These are phyloP conservation scores for Blepharisma japonicum DNA, from an alignment of 73 alveolate genomes.

Conservation along the genomic window DNA sequence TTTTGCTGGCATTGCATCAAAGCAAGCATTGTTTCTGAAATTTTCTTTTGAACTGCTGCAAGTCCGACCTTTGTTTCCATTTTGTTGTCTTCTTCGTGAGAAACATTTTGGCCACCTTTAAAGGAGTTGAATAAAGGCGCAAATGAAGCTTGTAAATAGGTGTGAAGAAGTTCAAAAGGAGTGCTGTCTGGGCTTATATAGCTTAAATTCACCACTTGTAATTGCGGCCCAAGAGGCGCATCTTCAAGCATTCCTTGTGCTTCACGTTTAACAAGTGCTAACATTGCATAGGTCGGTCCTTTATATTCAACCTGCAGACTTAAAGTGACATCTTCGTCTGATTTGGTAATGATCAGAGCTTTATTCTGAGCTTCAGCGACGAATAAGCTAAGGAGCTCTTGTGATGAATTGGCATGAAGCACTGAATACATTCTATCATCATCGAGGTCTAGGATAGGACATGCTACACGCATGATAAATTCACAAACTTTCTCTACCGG, in stretches of 20 bases:
- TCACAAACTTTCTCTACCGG: not conserved
- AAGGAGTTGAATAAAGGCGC: slow-evolving; percentile 58
- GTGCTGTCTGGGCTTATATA: slow-evolving; percentile 53
- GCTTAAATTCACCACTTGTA: slow-evolving; percentile 57
- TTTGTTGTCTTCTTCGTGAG: slow-evolving; percentile 38
- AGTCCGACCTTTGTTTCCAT: slow-evolving; percentile 40
- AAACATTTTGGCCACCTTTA: slow-evolving; percentile 34
- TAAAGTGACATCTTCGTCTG: not conserved
- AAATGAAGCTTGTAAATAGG: slow-evolving; percentile 57
- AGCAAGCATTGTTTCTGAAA: slow-evolving; percentile 56
- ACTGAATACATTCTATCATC: slow-evolving; percentile 1
- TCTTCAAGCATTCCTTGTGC: slow-evolving; percentile 39
- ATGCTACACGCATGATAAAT: not conserved
- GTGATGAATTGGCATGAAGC: not conserved
- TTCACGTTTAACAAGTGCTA: slow-evolving; percentile 62
- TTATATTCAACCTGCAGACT: slow-evolving; percentile 2
- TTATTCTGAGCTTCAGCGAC: not conserved
- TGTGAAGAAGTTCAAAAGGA: slow-evolving; percentile 52
- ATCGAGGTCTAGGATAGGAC: slow-evolving; percentile 27
- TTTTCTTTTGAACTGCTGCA: slow-evolving; percentile 53
- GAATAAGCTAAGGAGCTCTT: slow-evolving; percentile 5
- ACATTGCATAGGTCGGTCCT: slow-evolving; percentile 25
- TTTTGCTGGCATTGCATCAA: slow-evolving; percentile 55
- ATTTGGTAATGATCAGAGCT: not conserved
- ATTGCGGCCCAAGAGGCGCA: slow-evolving; percentile 40